Percentiles rank a stretch among this genome's conserved stretches.
Evolutionary conservation across 805 yeast species (phyloP).

Genomic region (Scheffersomyces stipitis): DNA sequence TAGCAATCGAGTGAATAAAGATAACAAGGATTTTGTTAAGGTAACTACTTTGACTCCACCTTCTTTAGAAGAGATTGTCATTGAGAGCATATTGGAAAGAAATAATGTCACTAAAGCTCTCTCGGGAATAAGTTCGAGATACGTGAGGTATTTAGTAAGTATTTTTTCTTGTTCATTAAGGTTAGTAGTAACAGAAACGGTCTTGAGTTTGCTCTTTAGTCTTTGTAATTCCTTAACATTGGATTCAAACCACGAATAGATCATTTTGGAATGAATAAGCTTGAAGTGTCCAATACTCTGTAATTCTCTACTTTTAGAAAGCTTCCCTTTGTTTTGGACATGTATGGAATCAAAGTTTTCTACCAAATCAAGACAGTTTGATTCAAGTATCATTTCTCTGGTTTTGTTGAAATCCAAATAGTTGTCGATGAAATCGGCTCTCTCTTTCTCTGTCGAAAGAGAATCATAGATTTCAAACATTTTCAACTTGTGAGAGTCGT

Average conservation of each 20-base stretch:
- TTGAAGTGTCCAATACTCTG: constrained; percentile 6
- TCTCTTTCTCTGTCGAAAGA: constrained; percentile 7
- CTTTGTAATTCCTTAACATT: constrained; percentile 5
- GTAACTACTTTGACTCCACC: constrained; percentile 17
- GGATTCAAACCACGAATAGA: constrained; percentile 13
- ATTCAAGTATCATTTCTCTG: constrained; percentile 32
- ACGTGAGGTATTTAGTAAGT: constrained; percentile 9
- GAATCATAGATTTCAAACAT: constrained; percentile 22
- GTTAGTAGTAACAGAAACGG: not conserved
- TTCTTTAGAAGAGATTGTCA: constrained; percentile 14
- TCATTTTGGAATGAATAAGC: constrained; percentile 6
- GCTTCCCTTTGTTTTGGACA: constrained; percentile 1
- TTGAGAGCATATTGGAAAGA: constrained; percentile 17
- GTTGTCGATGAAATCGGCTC: constrained; percentile 19
- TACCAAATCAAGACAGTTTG: constrained; percentile 15
- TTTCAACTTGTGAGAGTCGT: constrained; percentile 1
- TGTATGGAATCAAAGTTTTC: constrained; percentile 9
- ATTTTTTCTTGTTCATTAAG: constrained; percentile 7
- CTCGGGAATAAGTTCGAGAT: constrained; percentile 14
- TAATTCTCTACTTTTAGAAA: not conserved
- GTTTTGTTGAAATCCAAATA: constrained; percentile 22
- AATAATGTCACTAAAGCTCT: constrained; percentile 15
- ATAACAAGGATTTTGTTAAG: constrained; percentile 13
- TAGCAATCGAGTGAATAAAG: constrained; percentile 10
- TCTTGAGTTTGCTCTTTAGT: constrained; percentile 7